Evolutionary conservation across 2,329 filamentous ascomycete species (phyloP), one percentile per base, ranked within the genome.

Genomic region (Graphilbum sp.): DNA sequence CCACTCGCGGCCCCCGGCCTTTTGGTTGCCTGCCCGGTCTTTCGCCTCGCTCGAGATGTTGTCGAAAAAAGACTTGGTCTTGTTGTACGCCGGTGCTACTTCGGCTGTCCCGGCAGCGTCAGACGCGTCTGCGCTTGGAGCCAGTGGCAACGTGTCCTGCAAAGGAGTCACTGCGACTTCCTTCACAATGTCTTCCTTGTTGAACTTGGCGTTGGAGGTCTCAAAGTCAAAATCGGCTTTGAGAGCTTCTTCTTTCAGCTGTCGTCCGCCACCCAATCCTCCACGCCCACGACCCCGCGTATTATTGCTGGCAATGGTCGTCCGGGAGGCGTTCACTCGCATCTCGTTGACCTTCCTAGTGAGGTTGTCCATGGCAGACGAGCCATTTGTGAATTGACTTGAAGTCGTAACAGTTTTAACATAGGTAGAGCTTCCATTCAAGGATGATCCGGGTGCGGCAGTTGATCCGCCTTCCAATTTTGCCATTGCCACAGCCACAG

Each of bases 41-140:
- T 82, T 92, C 44, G 83, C 72, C 55, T 98, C 90, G 47, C 84
- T 93, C 1, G 85, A 93, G 46, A 98, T 95, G 57, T 98, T 95
- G 60, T 98, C 90, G 53, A 98, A 98, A 67, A 98, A 98, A 2
- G 85, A 94, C 4, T 64, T 75, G 5, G 77, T 69, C 60, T 86
- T 94, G 64, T 95, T 88, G 62, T 98, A 98, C 0, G 74, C 69
- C 23, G 41, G 31, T 2, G 43, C 24, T 19, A 9, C 37, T 3
- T 39, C 21, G 19, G 46, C 43, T 2, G 41, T 34, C 17, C 24
- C 37, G 11, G 38, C 36, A 11, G 63, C 60, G 13, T 10, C 29
- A 12, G 35, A 58, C 5, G 21, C 16, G 9, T 17, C 25, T 1
- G 38, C 7, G 6, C 19, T 29, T 3, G 19, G 18, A 2, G 66